Percentiles rank a stretch among this genome's conserved stretches.
Evolutionary conservation across 805 yeast species (phyloP).

Genomic region (Hanseniaspora valbyensis): DNA sequence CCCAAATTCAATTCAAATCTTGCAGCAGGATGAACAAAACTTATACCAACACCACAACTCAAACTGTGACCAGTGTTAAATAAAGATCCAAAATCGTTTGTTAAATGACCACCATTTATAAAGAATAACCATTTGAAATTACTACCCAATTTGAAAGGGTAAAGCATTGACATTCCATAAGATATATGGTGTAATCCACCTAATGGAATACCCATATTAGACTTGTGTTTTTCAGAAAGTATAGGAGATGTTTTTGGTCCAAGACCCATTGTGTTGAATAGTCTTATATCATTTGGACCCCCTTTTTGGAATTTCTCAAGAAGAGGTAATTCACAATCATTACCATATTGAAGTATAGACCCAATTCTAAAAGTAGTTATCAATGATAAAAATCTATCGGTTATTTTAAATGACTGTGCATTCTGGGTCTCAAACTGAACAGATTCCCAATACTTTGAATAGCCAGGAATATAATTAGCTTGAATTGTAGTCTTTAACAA

Average conservation of each 20-base stretch:
- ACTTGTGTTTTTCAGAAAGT: neutral
- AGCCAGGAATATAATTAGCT: constrained; percentile 7
- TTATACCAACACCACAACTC: constrained; percentile 49
- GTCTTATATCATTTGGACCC: constrained; percentile 62
- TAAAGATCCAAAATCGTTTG: constrained; percentile 27
- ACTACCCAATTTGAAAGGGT: constrained; percentile 43
- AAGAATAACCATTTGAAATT: constrained; percentile 56
- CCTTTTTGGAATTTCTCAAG: constrained; percentile 78
- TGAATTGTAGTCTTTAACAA: constrained; percentile 23
- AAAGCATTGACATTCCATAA: constrained; percentile 46
- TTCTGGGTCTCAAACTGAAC: constrained; percentile 10
- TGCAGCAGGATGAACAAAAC: constrained; percentile 53
- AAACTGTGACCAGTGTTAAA: constrained; percentile 35
- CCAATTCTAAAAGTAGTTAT: constrained; percentile 11
- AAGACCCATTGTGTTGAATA: constrained; percentile 54
- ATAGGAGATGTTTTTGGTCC: constrained; percentile 38
- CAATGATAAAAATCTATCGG: constrained; percentile 4
- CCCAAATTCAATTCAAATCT: constrained; percentile 57
- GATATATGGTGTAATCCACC: constrained; percentile 61
- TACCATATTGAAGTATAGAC: constrained; percentile 10
- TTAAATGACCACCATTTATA: constrained; percentile 53
- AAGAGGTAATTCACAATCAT: constrained; percentile 33
- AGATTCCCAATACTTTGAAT: constrained; percentile 14
- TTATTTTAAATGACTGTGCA: constrained; percentile 1
- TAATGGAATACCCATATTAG: constrained; percentile 38